A percentile compares a stretch with the other conserved stretches of the same genome.
Conservation (phyloP, 257 asterid species). For the Nicotiana otophora region DNA sequence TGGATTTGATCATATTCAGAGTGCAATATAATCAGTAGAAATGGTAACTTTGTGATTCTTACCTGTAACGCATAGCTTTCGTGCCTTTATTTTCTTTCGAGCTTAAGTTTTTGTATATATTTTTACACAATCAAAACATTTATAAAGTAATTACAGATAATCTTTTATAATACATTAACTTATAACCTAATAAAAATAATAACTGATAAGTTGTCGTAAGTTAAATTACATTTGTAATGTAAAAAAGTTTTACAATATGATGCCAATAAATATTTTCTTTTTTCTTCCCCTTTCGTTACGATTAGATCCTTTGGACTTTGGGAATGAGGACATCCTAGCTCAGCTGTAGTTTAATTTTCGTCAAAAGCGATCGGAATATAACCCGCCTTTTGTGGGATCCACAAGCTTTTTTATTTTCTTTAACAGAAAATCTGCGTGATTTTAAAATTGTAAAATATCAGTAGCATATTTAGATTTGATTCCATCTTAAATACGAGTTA, state of each 20-base stretch:
- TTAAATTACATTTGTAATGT: too few species aligned
- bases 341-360: not conserved
- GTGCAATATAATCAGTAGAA: not conserved
- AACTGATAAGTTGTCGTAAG: too few species aligned
- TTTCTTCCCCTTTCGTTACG: not conserved
- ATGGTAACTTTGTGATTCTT: not conserved
- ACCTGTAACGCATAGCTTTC: not conserved
- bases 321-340: not conserved
- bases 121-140: too few species aligned
- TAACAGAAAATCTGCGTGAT: not conserved
- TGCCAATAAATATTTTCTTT: not conserved
- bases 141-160: too few species aligned
- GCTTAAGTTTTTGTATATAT: too few species aligned
- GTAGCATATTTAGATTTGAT: not conserved
- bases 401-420: not conserved
- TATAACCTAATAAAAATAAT: too few species aligned
- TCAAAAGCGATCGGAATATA: not conserved
- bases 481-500: not conserved
- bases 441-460: not conserved
- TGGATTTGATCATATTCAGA: not conserved
- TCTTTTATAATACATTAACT: too few species aligned
- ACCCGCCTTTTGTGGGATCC: not conserved
- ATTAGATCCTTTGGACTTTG: not conserved
- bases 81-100: too few species aligned
- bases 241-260: too few species aligned